Conservation (phyloP, 192 early-diverging fungal species). For the Backusella luteola region DNA sequence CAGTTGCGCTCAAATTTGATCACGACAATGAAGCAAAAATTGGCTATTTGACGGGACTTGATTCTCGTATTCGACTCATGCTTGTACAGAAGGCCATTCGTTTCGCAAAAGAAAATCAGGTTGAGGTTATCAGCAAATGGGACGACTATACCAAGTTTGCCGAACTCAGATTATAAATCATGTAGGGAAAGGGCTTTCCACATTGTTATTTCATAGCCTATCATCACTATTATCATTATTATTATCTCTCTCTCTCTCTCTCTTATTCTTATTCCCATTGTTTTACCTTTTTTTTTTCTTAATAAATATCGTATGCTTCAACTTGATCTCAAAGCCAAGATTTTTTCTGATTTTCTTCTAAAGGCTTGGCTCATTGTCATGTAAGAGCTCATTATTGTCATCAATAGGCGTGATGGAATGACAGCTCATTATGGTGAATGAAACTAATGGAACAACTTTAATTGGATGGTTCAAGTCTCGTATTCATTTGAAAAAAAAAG, state of each 20-base stretch:
- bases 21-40: slow-evolving; percentile 17
- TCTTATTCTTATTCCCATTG: too few species aligned
- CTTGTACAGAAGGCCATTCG: slow-evolving; percentile 23
- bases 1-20: slow-evolving; percentile 3
- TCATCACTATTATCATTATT: background rate
- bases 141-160: background rate
- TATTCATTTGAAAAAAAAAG: background rate
- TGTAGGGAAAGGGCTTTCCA: background rate
- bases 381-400: too few species aligned
- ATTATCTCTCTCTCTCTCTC: too few species aligned
- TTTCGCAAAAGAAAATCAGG: slow-evolving; percentile 18
- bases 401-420: too few species aligned
- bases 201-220: background rate
- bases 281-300: too few species aligned
- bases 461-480: too few species aligned
- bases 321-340: too few species aligned
- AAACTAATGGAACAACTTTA: too few species aligned
- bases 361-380: too few species aligned
- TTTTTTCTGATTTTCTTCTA: too few species aligned
- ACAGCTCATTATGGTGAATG: too few species aligned
- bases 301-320: too few species aligned
- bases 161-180: slow-evolving; percentile 5
- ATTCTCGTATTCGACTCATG: background rate
- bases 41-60: background rate
- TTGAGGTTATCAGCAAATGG: slow-evolving; percentile 23